phyloP scores from a whole-genome alignment of 2,329 filamentous ascomycete species.

The Cryphonectria parasitica region DNA sequence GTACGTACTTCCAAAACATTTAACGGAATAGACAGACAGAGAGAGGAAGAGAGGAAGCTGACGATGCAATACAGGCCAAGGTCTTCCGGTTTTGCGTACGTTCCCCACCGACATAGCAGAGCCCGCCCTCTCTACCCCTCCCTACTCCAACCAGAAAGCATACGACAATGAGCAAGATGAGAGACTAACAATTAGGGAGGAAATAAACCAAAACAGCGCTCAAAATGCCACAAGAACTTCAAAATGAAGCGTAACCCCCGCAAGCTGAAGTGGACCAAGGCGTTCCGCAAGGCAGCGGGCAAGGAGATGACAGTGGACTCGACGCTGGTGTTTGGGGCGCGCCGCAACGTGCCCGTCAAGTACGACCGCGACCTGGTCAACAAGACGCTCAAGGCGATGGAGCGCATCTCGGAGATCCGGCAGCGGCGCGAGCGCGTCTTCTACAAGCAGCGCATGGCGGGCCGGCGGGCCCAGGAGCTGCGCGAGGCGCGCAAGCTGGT shows the following conservation, averaged over 20 bases:
- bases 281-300: slow-evolving; percentile 81
- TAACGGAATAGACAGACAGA: background rate
- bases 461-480: slow-evolving; percentile 82
- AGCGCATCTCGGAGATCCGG: slow-evolving; percentile 85
- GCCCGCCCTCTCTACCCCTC: background rate
- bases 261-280: slow-evolving; percentile 93
- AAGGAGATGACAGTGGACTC: slow-evolving; percentile 92
- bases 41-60: background rate
- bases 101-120: background rate
- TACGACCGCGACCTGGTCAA: slow-evolving; percentile 93
- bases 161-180: background rate
- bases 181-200: slow-evolving; percentile 2
- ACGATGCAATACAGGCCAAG: slow-evolving; percentile 43
- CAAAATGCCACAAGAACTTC: slow-evolving; percentile 73
- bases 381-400: slow-evolving; percentile 90
- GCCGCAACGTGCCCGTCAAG: slow-evolving; percentile 90
- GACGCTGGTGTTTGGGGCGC: slow-evolving; percentile 88
- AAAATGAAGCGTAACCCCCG: slow-evolving; percentile 97
- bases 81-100: slow-evolving; percentile 65
- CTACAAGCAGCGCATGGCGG: slow-evolving; percentile 91
- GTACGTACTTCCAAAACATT: slow-evolving; percentile 34
- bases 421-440: slow-evolving; percentile 83
- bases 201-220: slow-evolving; percentile 42
- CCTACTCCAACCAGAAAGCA: background rate
- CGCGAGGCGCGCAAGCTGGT: slow-evolving; percentile 85